phyloP scores from a whole-genome alignment of 345 rosid species.

The Gynandropsis gynandra region DNA sequence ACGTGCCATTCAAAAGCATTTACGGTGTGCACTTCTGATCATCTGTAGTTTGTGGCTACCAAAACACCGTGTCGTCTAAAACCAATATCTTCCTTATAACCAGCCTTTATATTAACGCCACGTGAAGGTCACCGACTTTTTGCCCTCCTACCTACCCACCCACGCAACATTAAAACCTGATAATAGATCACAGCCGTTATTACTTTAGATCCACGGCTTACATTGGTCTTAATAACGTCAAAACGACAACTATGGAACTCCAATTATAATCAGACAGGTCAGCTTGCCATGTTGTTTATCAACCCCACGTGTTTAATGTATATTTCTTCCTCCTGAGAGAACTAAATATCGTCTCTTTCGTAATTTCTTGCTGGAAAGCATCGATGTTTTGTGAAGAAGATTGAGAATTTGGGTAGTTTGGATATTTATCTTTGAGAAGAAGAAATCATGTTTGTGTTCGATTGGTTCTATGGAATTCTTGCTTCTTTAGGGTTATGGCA shows the following conservation, averaged over 20 bases:
- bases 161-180: neutral
- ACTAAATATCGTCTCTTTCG: neutral
- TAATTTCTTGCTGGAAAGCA: neutral
- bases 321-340: neutral
- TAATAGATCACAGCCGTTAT: constrained; percentile 3
- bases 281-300: constrained; percentile 20
- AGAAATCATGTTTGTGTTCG: constrained; percentile 52
- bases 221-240: constrained; percentile 7
- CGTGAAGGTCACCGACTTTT: no score
- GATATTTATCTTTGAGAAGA: neutral
- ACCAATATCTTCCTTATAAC: no score
- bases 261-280: constrained; percentile 22
- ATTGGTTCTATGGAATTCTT: constrained; percentile 73
- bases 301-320: constrained; percentile 4
- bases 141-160: no score
- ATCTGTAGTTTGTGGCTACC: no score
- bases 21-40: no score
- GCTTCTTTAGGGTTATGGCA: constrained; percentile 75
- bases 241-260: neutral
- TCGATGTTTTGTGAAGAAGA: neutral
- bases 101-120: no score
- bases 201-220: constrained; percentile 22
- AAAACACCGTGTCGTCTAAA: no score
- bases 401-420: neutral
- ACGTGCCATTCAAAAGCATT: no score